Conservation (phyloP, 1,139 yeast genomes). For the Pichia sp. region DNA sequence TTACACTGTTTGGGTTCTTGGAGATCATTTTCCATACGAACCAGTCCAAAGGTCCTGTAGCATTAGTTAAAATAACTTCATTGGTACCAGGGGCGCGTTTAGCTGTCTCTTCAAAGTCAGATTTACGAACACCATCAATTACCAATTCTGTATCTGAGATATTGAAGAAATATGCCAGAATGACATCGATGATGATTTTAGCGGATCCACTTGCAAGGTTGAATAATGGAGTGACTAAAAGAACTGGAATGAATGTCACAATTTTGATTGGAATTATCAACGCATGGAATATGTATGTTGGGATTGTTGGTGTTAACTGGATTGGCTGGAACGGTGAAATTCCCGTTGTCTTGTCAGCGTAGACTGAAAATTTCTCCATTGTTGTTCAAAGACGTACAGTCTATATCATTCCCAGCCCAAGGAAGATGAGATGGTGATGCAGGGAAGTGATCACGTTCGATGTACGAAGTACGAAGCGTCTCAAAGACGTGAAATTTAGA, state of each 20-base stretch:
- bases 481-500: too few relatives aligned
- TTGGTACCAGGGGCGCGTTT: conserved; percentile 35
- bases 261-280: conserved; percentile 7
- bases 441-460: too few relatives aligned
- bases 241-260: conserved; percentile 6
- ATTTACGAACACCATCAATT: conserved; percentile 47
- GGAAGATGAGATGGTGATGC: too few relatives aligned
- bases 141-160: conserved; percentile 30
- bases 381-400: too few relatives aligned
- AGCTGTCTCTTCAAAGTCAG: conserved; percentile 31
- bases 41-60: conserved; percentile 50
- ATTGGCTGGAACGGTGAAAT: conserved; percentile 67
- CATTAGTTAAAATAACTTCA: conserved; percentile 46
- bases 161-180: conserved; percentile 17
- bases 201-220: neutral
- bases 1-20: conserved; percentile 19
- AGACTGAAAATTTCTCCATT: conserved; percentile 71
- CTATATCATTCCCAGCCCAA: too few relatives aligned
- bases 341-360: conserved; percentile 81
- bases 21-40: conserved; percentile 21
- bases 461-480: too few relatives aligned
- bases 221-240: conserved; percentile 3
- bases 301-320: conserved; percentile 13
- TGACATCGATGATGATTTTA: conserved; percentile 7
- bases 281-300: conserved; percentile 6